Percentiles rank a stretch among this genome's conserved stretches.
Conservation (phyloP, 768 basidiomycete species). For the Russula vinacea region DNA sequence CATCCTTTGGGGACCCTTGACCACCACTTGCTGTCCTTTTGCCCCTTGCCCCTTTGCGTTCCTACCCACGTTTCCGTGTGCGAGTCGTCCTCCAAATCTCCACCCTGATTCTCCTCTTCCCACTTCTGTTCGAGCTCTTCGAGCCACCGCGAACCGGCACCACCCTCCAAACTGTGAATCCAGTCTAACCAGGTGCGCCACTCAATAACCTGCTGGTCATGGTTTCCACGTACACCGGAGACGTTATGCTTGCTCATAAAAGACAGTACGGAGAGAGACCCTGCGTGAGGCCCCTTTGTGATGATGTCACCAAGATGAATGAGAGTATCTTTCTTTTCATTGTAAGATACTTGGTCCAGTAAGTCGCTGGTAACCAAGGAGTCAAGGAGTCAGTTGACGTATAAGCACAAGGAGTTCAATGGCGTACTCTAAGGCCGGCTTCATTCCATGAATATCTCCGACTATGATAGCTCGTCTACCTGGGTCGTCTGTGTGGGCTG, state of each 20-base stretch:
- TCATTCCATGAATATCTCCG: conserved; percentile 89
- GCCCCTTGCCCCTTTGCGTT: background rate
- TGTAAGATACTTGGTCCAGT: conserved; percentile 58
- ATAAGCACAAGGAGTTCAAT: background rate
- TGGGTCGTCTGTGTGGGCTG: conserved; percentile 43
- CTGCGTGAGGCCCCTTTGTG: conserved; percentile 59
- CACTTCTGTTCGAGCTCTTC: conserved; percentile 46
- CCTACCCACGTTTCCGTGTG: conserved; percentile 43
- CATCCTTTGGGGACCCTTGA: conserved; percentile 48
- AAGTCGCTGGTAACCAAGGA: conserved; percentile 49
- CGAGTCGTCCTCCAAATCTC: conserved; percentile 30
- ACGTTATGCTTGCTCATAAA: conserved; percentile 64
- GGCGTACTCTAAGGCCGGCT: conserved; percentile 60
- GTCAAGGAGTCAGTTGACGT: conserved; percentile 18
- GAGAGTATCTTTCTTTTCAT: conserved; percentile 59
- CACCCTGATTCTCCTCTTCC: conserved; percentile 35
- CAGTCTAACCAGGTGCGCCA: conserved; percentile 88
- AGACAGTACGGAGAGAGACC: conserved; percentile 59
- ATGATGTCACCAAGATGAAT: conserved; percentile 84
- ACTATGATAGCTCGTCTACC: conserved; percentile 64
- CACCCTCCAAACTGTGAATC: conserved; percentile 49
- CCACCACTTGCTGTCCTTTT: conserved; percentile 35
- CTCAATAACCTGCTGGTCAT: conserved; percentile 88
- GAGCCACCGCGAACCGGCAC: conserved; percentile 53
- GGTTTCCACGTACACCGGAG: conserved; percentile 87